A percentile compares a stretch with the other conserved stretches of the same genome.
Evolutionary conservation across 2,329 filamentous ascomycete species (phyloP).

Genomic region (Penicillium frequentans): DNA sequence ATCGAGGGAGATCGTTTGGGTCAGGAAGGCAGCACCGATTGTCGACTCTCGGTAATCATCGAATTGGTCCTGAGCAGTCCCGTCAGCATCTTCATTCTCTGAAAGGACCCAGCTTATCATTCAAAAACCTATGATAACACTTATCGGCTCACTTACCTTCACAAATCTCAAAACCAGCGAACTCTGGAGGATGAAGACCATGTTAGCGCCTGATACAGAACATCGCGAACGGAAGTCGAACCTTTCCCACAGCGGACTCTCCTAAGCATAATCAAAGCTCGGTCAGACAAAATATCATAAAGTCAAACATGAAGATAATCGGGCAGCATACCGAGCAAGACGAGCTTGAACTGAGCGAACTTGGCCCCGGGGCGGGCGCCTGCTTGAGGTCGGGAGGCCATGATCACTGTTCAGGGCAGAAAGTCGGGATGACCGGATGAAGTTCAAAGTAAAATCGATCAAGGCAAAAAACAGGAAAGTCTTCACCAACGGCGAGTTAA

Average conservation of each 20-base stretch:
- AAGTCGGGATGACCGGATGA: conserved; percentile 4
- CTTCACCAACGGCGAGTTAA: not conserved
- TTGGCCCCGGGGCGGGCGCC: conserved; percentile 67
- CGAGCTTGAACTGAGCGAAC: conserved; percentile 99
- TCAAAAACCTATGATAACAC: not conserved
- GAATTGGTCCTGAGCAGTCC: conserved; percentile 84
- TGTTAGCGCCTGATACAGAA: conserved; percentile 28
- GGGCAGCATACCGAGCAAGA: conserved; percentile 75
- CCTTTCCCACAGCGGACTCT: conserved; percentile 99
- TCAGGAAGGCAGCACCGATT: conserved; percentile 97
- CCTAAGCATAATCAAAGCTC: conserved; percentile 60
- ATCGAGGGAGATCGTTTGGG: conserved; percentile 97
- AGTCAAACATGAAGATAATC: not conserved
- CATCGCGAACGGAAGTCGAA: conserved; percentile 38
- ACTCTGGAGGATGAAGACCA: conserved; percentile 61
- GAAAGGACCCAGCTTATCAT: not conserved
- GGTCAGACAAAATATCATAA: not conserved
- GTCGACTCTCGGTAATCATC: conserved; percentile 97
- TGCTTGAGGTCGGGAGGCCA: conserved; percentile 85
- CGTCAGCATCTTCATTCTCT: conserved; percentile 8
- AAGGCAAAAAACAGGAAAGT: not conserved
- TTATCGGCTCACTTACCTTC: conserved; percentile 64
- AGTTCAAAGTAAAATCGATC: not conserved
- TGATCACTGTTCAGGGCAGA: conserved; percentile 47
- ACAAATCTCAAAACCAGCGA: conserved; percentile 97